Percentiles rank a stretch among this genome's conserved stretches.
phyloP scores from a whole-genome alignment of 1,284 basidiomycete species.

The Irpex lacteus region DNA sequence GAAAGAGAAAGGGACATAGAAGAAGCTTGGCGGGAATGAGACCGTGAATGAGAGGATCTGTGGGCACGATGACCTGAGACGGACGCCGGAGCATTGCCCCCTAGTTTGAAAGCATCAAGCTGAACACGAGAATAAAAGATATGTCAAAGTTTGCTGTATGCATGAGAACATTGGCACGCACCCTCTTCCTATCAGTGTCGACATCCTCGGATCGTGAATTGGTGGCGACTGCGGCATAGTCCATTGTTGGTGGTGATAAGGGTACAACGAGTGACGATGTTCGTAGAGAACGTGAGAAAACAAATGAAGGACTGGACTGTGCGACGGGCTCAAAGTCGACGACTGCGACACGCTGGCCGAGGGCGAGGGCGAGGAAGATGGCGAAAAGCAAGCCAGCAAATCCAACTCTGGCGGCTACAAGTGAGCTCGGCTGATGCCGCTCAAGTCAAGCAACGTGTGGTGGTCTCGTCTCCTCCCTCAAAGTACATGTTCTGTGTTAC shows the following conservation, averaged over 20 bases:
- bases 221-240: slow-evolving; percentile 29
- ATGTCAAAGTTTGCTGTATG: slow-evolving; percentile 5
- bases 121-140: slow-evolving; percentile 23
- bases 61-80: slow-evolving; percentile 27
- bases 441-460: neutral
- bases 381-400: slow-evolving; percentile 28
- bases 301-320: slow-evolving; percentile 36
- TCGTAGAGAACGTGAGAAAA: slow-evolving; percentile 29
- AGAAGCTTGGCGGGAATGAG: slow-evolving; percentile 57
- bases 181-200: slow-evolving; percentile 35
- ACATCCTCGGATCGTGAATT: slow-evolving; percentile 27
- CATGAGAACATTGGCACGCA: slow-evolving; percentile 15
- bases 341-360: slow-evolving; percentile 18
- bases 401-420: slow-evolving; percentile 22
- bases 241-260: slow-evolving; percentile 28
- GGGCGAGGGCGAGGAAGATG: slow-evolving; percentile 26
- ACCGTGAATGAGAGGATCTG: slow-evolving; percentile 55
- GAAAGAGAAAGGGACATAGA: slow-evolving; percentile 42
- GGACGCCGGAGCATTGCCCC: slow-evolving; percentile 27
- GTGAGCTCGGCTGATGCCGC: slow-evolving; percentile 18
- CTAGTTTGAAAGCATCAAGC: slow-evolving; percentile 59
- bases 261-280: slow-evolving; percentile 37
- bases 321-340: slow-evolving; percentile 20
- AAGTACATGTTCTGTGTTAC: neutral
- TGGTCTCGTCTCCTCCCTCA: neutral